A percentile compares a stretch with the other conserved stretches of the same genome.
phyloP scores from a whole-genome alignment of 306 rosid genomes.

The Macrotyloma uniflorum region DNA sequence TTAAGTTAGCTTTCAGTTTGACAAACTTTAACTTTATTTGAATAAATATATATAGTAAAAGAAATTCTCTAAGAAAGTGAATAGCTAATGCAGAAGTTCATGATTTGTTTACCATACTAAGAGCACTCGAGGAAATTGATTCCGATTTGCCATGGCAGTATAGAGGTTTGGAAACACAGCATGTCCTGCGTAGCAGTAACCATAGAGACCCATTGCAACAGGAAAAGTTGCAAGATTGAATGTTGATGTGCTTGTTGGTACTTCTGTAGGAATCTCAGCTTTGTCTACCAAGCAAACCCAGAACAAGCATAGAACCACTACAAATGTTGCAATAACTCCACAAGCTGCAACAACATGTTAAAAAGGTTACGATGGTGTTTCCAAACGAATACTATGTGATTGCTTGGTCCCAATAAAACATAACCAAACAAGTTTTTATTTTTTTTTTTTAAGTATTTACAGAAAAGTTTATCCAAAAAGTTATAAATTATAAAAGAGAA shows the following conservation, averaged over 20 bases:
- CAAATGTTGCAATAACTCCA: slow-evolving; percentile 84
- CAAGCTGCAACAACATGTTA: slow-evolving; percentile 54
- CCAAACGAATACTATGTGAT: too few relatives aligned
- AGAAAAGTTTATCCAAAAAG: too few relatives aligned
- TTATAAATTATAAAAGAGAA: too few relatives aligned
- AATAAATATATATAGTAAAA: too few relatives aligned
- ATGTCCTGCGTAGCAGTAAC: slow-evolving; percentile 97
- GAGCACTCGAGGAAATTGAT: slow-evolving; percentile 81
- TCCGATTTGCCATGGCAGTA: slow-evolving; percentile 82
- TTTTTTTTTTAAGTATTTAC: too few relatives aligned
- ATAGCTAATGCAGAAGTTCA: background rate
- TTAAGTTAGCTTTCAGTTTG: too few relatives aligned
- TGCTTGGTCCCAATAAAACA: too few relatives aligned
- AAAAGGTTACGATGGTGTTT: background rate
- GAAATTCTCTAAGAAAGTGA: too few relatives aligned
- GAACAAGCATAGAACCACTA: slow-evolving; percentile 70
- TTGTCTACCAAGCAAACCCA: slow-evolving; percentile 82
- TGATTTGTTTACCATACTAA: slow-evolving; percentile 66
- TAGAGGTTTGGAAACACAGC: slow-evolving; percentile 96
- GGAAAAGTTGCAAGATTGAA: slow-evolving; percentile 79
- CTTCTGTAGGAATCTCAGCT: slow-evolving; percentile 61
- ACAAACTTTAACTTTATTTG: too few relatives aligned
- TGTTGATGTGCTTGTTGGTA: slow-evolving; percentile 56
- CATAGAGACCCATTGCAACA: slow-evolving; percentile 93
- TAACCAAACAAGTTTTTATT: too few relatives aligned